Percentiles rank a stretch among this genome's conserved stretches.
Evolutionary conservation across 1,139 yeast species (phyloP).

Genomic region (Debaryomyces sp.): DNA sequence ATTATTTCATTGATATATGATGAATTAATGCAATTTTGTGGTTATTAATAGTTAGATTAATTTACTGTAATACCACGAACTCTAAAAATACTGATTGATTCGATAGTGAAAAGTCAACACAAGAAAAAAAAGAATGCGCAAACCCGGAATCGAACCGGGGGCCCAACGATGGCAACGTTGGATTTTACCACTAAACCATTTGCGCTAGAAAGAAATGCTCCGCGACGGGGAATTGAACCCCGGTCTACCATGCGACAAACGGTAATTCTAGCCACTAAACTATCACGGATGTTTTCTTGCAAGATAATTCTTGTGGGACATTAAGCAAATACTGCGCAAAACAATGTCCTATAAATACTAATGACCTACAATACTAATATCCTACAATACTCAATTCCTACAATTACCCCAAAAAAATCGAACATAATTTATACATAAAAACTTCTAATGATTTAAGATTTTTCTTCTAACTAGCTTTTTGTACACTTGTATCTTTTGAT

Average conservation of each 20-base stretch:
- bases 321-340: background rate
- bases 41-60: no score
- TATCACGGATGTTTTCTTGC: slow-evolving; percentile 34
- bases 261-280: slow-evolving; percentile 52
- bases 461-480: no score
- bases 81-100: background rate
- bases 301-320: background rate
- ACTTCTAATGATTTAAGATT: no score
- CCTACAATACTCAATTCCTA: background rate
- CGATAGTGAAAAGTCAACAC: background rate
- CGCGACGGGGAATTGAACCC: slow-evolving; percentile 74
- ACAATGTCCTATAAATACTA: background rate
- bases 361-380: no score
- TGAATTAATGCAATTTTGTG: background rate
- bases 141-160: slow-evolving; percentile 21
- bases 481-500: no score
- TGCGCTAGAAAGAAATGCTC: slow-evolving; percentile 31
- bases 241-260: slow-evolving; percentile 65
- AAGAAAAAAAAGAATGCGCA: slow-evolving; percentile 15
- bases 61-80: background rate
- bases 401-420: no score
- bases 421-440: no score
- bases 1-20: background rate
- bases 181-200: slow-evolving; percentile 19
- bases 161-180: slow-evolving; percentile 21